phyloP scores from a whole-genome alignment of 2,329 filamentous ascomycete genomes.

The Colletotrichum salicis region DNA sequence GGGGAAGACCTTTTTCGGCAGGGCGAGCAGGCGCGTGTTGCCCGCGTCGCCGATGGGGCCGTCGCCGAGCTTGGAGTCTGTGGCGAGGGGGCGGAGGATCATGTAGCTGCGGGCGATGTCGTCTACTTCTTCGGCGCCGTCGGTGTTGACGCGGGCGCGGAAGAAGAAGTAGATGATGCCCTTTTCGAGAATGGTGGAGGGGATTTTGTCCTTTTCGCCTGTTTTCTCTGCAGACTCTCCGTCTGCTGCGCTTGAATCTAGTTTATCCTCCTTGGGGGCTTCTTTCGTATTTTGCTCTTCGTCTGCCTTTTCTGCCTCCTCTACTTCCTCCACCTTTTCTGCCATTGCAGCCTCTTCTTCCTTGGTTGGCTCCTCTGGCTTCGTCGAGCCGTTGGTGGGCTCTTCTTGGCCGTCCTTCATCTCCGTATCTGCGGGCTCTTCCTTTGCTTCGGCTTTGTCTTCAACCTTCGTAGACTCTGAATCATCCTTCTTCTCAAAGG shows the following conservation, averaged over 20 bases:
- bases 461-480: background rate
- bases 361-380: background rate
- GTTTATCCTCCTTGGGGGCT: background rate
- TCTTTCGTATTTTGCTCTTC: background rate
- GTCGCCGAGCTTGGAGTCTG: constrained; percentile 73
- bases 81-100: constrained; percentile 77
- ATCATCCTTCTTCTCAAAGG: constrained; percentile 14
- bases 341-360: constrained; percentile 15
- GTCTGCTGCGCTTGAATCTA: background rate
- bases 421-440: background rate
- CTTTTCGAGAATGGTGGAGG: constrained; percentile 77
- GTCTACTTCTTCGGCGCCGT: constrained; percentile 73
- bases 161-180: constrained; percentile 94
- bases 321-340: background rate
- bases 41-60: constrained; percentile 59
- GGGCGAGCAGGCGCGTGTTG: constrained; percentile 77
- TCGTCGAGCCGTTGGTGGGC: background rate
- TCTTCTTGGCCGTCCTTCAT: constrained; percentile 20
- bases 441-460: background rate
- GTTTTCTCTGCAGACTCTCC: constrained; percentile 29
- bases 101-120: constrained; percentile 85
- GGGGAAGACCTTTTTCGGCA: constrained; percentile 88
- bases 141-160: constrained; percentile 78
- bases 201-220: constrained; percentile 27
- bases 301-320: background rate